Evolutionary conservation across 345 rosid genomes (phyloP).

Genomic region (Citrus medica): DNA sequence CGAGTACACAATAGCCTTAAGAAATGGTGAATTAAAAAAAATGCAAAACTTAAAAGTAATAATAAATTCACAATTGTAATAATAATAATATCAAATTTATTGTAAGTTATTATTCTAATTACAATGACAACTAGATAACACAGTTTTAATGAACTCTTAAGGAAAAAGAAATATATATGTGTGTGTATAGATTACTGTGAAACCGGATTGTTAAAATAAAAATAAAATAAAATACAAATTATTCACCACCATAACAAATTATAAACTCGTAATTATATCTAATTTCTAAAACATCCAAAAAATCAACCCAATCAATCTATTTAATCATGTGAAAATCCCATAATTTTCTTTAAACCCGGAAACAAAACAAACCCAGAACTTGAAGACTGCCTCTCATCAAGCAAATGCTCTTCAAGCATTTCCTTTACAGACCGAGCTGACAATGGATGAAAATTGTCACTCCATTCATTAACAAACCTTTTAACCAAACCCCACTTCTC

Average conservation of each 20-base stretch:
- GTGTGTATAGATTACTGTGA: not conserved
- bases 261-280: not conserved
- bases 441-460: slow-evolving; percentile 60
- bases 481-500: slow-evolving; percentile 51
- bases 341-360: slow-evolving; percentile 61
- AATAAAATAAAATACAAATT: not conserved
- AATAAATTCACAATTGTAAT: too few relatives aligned
- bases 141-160: too few relatives aligned
- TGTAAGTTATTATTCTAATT: too few relatives aligned
- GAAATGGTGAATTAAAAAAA: too few relatives aligned
- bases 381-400: slow-evolving; percentile 24
- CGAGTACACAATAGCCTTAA: too few relatives aligned
- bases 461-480: slow-evolving; percentile 61
- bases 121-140: too few relatives aligned
- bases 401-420: slow-evolving; percentile 66
- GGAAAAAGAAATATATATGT: too few relatives aligned
- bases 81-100: too few relatives aligned
- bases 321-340: slow-evolving; percentile 42
- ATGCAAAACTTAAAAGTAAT: too few relatives aligned
- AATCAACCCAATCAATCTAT: not conserved
- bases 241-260: not conserved
- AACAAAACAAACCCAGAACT: slow-evolving; percentile 29
- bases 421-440: slow-evolving; percentile 62
- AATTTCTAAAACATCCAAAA: not conserved
- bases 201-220: not conserved